phyloP scores from a whole-genome alignment of 2,329 filamentous ascomycete genomes.

The Neofusicoccum cordaticola region DNA sequence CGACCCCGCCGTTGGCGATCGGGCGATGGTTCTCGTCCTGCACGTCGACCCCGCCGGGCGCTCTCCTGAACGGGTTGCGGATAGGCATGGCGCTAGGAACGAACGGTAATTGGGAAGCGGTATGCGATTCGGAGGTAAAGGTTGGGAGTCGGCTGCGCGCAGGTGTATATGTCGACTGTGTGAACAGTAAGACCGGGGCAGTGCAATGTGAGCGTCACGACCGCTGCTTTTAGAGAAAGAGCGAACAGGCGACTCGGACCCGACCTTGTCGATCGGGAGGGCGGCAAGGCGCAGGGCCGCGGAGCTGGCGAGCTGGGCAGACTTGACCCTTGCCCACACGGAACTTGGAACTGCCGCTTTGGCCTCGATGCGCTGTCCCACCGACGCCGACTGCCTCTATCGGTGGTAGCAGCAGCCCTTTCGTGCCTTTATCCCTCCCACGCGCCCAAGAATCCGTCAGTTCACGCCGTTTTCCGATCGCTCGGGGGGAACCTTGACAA shows the following conservation, averaged over 20 bases:
- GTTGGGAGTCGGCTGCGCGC: neutral
- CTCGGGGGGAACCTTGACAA: neutral
- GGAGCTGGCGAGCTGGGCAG: slow-evolving; percentile 4
- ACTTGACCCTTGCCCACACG: neutral
- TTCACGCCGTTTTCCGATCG: neutral
- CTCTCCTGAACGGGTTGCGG: slow-evolving; percentile 41
- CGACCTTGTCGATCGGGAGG: slow-evolving; percentile 1
- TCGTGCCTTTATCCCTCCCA: neutral
- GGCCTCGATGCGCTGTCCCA: slow-evolving; percentile 4
- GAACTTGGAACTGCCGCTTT: neutral
- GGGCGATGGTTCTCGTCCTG: slow-evolving; percentile 31
- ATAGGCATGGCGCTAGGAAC: slow-evolving; percentile 34
- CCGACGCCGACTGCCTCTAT: neutral
- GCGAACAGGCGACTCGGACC: neutral
- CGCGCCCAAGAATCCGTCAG: neutral
- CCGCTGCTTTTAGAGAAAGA: slow-evolving; percentile 9
- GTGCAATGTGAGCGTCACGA: slow-evolving; percentile 7
- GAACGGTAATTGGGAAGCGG: neutral
- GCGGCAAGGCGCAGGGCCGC: slow-evolving; percentile 11
- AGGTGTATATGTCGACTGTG: neutral
- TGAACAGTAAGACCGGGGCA: neutral
- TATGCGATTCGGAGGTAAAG: neutral
- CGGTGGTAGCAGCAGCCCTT: neutral
- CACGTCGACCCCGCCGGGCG: slow-evolving; percentile 31
- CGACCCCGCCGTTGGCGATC: neutral